A percentile compares a stretch with the other conserved stretches of the same genome.
Evolutionary conservation across 176 grass and related monocot species (phyloP).

Genomic region (Bonia amplexicaulis): DNA sequence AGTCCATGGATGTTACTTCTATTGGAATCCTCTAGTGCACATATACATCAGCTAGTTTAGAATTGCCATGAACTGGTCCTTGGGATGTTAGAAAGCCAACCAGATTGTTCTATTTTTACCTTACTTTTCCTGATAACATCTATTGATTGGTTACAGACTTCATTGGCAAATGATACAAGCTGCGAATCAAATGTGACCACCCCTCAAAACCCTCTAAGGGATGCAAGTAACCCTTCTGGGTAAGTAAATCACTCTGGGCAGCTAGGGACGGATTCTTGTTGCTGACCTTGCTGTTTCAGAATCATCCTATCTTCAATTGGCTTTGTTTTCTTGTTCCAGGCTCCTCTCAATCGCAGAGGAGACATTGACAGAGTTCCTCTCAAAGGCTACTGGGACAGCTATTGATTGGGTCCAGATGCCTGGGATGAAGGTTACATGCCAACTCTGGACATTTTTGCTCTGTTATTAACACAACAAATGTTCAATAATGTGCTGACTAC

Average conservation of each 20-base stretch:
- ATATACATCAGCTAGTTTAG: background rate
- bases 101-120: background rate
- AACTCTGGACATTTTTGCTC: background rate
- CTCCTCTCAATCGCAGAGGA: constrained; percentile 92
- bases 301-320: background rate
- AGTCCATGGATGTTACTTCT: background rate
- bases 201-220: constrained; percentile 76
- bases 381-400: constrained; percentile 99
- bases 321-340: constrained; percentile 38
- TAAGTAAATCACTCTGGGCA: constrained; percentile 21
- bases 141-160: constrained; percentile 35
- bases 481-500: background rate
- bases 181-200: constrained; percentile 92
- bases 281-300: background rate
- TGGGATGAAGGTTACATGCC: constrained; percentile 86
- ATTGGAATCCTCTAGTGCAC: background rate
- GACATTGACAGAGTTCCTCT: constrained; percentile 98
- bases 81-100: background rate
- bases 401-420: constrained; percentile 99
- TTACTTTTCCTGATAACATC: constrained; percentile 18
- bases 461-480: background rate
- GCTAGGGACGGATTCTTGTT: background rate
- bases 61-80: background rate
- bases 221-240: constrained; percentile 99
- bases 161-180: constrained; percentile 79